phyloP scores from a whole-genome alignment of 1,284 basidiomycete species.

The Gymnopus androsaceus region DNA sequence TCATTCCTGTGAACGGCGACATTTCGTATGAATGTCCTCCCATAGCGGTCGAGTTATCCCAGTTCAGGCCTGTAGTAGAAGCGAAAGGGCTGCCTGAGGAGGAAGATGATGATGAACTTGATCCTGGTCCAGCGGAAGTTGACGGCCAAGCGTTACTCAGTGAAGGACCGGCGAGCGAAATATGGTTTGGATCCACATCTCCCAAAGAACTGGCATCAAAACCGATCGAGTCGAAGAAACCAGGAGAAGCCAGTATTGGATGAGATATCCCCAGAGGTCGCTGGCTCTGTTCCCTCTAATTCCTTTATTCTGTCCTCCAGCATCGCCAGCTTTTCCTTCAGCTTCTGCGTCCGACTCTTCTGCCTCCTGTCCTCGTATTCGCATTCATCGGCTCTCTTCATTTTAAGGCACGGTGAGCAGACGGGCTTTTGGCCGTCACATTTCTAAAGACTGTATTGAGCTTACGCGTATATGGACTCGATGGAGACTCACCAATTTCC shows the following conservation, averaged over 20 bases:
- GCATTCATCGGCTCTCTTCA: conserved; percentile 54
- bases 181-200: conserved; percentile 5
- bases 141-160: conserved; percentile 18
- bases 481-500: conserved; percentile 52
- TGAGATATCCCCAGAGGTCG: conserved; percentile 28
- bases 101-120: conserved; percentile 17
- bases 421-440: conserved; percentile 60
- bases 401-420: conserved; percentile 58
- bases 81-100: conserved; percentile 14
- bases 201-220: not conserved
- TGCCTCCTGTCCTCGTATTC: conserved; percentile 63
- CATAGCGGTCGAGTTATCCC: not conserved
- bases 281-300: conserved; percentile 41
- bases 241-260: conserved; percentile 17
- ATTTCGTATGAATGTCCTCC: conserved; percentile 21
- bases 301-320: conserved; percentile 57
- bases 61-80: not conserved
- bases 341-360: conserved; percentile 60
- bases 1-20: conserved; percentile 21
- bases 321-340: conserved; percentile 56
- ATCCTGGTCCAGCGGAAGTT: conserved; percentile 22
- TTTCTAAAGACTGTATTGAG: conserved; percentile 40
- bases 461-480: not conserved
- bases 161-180: not conserved
- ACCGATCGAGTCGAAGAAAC: conserved; percentile 7